Conservation (phyloP, 768 basidiomycete genomes). For the Omphalotus guepiniiformis region DNA sequence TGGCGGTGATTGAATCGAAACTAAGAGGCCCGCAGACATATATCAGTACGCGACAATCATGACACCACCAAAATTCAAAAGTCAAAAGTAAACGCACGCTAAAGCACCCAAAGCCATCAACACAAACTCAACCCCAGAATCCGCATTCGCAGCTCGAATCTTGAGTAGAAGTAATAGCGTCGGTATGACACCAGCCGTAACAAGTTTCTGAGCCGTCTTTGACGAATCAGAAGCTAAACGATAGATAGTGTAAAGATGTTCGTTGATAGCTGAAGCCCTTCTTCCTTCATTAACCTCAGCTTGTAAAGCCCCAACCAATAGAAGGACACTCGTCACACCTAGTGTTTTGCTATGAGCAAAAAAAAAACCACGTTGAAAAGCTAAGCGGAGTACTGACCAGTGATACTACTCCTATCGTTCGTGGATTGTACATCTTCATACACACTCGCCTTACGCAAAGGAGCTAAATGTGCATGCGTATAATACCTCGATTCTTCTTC, state of each 20-base stretch:
- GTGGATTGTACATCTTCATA: too few species aligned
- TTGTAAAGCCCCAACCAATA: constrained; percentile 22
- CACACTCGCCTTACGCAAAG: too few species aligned
- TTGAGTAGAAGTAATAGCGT: constrained; percentile 22
- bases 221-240: constrained; percentile 16
- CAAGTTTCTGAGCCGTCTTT: constrained; percentile 21
- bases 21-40: constrained; percentile 3
- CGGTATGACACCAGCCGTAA: constrained; percentile 22
- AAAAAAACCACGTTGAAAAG: too few species aligned
- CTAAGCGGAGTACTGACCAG: too few species aligned
- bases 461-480: too few species aligned
- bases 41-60: too few species aligned
- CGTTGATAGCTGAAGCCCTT: constrained; percentile 19
- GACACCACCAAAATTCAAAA: not conserved
- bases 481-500: too few species aligned
- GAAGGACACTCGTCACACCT: too few species aligned
- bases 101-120: constrained; percentile 20
- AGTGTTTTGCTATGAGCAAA: too few species aligned
- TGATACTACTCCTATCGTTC: too few species aligned
- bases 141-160: constrained; percentile 19
- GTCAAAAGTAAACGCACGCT: constrained; percentile 13
- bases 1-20: constrained; percentile 21
- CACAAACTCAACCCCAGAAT: constrained; percentile 21
- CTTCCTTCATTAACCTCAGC: constrained; percentile 20
- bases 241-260: constrained; percentile 17